Evolutionary conservation across 768 basidiomycete genomes (phyloP), one percentile per base, ranked within the genome.

Genomic region (Rhodotorula graminis): DNA sequence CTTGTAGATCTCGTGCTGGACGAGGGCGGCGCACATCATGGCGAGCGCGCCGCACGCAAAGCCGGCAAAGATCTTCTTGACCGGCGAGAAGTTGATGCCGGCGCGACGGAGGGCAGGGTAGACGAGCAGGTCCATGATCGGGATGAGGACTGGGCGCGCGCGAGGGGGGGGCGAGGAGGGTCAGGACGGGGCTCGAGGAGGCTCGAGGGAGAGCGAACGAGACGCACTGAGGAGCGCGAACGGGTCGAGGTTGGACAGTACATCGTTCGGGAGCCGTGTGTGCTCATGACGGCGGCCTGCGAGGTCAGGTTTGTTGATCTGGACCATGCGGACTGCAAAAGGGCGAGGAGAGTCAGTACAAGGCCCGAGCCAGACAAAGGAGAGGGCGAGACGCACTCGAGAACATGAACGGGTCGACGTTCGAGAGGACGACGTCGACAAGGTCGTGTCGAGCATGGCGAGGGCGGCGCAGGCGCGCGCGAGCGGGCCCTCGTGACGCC

Each of bases 241-340:
- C n/a, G 80, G 78, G 67, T 80, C 78, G 9, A 80, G 69, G 73
- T 80, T 80, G 69, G 76, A 71, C 61, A 80, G 50, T n/a, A 80
- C 49, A 65, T 80, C 80, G 76, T 79, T 79, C 21, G 78, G 80
- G 77, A 66, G 23, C 78, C 80, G 56, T 80, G 73, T 6, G 77
- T 77, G 62, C 77, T 72, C 47, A 77, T 65, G 29, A 77, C 74
- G 12, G 79, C 80, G 7, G 80, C 80, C 70, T 80, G 80, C 16
- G 77, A 76, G 19, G 74, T 77, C 49, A 81, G 68, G 74, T 80
- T 76, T 77, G 73, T 74, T 77, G 58, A 78, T 61, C 58, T 77
- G 76, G 59, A n/a, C n/a, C n/a, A n/a, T n/a, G n/a, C n/a, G n/a
- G n/a, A n/a, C n/a, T n/a, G n/a, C n/a, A n/a, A n/a, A n/a, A n/a